Evolutionary conservation across 371 early-diverging fungal genomes (phyloP), one percentile per base, ranked within the genome.

Genomic region (Apophysomyces trapeziformis): DNA sequence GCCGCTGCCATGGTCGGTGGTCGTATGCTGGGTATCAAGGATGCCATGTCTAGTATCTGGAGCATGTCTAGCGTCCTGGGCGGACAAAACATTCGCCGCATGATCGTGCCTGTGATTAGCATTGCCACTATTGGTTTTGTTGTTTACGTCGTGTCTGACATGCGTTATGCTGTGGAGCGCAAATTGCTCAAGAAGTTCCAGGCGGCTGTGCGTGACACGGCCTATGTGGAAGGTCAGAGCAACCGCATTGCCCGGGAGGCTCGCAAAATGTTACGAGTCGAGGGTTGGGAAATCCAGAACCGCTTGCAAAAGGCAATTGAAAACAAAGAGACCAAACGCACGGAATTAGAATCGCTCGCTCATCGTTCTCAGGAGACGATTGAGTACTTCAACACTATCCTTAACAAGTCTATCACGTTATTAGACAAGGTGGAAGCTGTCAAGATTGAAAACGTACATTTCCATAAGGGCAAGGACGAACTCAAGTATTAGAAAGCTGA

Each of bases 251-350:
- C 88, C 26, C 86, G 86, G 39, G 91, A 90, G 65, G 85, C 92
- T 7, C 83, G 90, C 57, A 89, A 93, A 14, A 86, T 90, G 1
- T 82, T 95, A 45, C 89, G 92, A 36, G 84, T 90, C 47, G 91
- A 91, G 67, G 91, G 93, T 1, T 94, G 94, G 92, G 93, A 93
- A 64, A 86, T 96, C 68, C 94, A 94, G 72, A 89, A 82, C 72
- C 87, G 90, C 61, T 92, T 95, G 78, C 89, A 90, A 73, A 83
- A 85, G 66, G 91, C 91, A 66, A 89, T 93, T 63, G 92, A 93
- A 68, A 83, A 81, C 50, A 89, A 92, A 68, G 91, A 93, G 70
- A 78, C 83, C 60, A 80, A 80, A 60, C 88, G 92, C 12, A 79
- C 77, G 1, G 87, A 91, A 44, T 87, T 87, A 61, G 78, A 87